A percentile compares a stretch with the other conserved stretches of the same genome.
Conservation (phyloP, 306 rosid genomes). For the Pueraria montana region DNA sequence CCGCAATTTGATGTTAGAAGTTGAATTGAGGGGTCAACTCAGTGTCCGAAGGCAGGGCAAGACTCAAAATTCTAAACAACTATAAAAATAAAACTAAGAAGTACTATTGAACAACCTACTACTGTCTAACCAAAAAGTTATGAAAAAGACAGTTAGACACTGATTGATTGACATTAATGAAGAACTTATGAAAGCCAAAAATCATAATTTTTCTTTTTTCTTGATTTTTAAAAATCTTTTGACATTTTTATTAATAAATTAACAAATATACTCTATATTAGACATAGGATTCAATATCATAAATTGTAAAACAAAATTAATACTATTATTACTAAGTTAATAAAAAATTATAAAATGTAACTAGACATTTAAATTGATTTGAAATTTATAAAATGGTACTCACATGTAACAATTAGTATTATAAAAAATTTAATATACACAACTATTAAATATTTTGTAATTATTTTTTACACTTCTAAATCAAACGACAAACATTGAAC, state of each 20-base stretch:
- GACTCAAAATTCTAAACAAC: conserved; percentile 24
- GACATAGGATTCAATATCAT: not conserved
- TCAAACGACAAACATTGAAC: no score
- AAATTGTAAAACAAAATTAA: not conserved
- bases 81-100: conserved; percentile 2
- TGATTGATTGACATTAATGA: conserved; percentile 8
- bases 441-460: no score
- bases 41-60: not conserved
- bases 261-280: not conserved
- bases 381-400: no score
- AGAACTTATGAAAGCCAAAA: not conserved
- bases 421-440: no score
- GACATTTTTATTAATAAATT: not conserved
- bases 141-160: conserved; percentile 37
- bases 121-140: conserved; percentile 33
- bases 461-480: not conserved
- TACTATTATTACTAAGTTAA: not conserved
- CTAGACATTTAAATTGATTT: not conserved
- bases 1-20: not conserved
- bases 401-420: not conserved
- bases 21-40: conserved; percentile 30
- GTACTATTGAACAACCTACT: conserved; percentile 4
- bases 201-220: not conserved
- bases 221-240: not conserved
- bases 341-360: no score